phyloP scores from a whole-genome alignment of 164 flowering plant species.

The Aristolochia fimbriata region DNA sequence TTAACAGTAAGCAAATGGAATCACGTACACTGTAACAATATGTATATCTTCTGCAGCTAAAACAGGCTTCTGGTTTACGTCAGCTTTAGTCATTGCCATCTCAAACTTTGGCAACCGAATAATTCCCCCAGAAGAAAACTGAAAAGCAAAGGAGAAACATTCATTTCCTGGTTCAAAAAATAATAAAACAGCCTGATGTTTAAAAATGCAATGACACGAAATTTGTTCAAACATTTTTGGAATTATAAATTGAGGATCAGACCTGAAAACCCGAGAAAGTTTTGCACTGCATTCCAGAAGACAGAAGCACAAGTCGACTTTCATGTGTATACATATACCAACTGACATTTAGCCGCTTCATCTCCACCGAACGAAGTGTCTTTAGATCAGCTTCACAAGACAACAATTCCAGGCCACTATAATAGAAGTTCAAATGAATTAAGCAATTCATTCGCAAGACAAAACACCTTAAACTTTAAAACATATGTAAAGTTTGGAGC shows the following conservation, averaged over 20 bases:
- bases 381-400: conserved; percentile 44
- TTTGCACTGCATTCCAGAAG: conserved; percentile 96
- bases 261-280: conserved; percentile 87
- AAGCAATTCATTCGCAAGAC: conserved; percentile 1
- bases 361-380: conserved; percentile 60
- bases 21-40: conserved; percentile 70
- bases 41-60: conserved; percentile 78
- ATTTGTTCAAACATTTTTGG: too few relatives aligned
- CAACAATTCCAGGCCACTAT: conserved; percentile 84
- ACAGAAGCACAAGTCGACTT: conserved; percentile 91
- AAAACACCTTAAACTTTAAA: neutral
- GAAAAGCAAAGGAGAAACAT: conserved; percentile 12
- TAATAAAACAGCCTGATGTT: neutral
- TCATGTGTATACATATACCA: conserved; percentile 97
- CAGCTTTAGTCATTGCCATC: conserved; percentile 84
- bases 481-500: too few relatives aligned
- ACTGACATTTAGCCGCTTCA: conserved; percentile 62
- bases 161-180: neutral
- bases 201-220: too few relatives aligned
- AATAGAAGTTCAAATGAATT: conserved; percentile 8
- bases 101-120: conserved; percentile 91
- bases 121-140: conserved; percentile 90
- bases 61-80: conserved; percentile 78
- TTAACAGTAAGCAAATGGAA: neutral
- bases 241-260: conserved; percentile 5